phyloP scores from a whole-genome alignment of 495 filamentous ascomycete genomes.

The Hyaloscypha variabilis region DNA sequence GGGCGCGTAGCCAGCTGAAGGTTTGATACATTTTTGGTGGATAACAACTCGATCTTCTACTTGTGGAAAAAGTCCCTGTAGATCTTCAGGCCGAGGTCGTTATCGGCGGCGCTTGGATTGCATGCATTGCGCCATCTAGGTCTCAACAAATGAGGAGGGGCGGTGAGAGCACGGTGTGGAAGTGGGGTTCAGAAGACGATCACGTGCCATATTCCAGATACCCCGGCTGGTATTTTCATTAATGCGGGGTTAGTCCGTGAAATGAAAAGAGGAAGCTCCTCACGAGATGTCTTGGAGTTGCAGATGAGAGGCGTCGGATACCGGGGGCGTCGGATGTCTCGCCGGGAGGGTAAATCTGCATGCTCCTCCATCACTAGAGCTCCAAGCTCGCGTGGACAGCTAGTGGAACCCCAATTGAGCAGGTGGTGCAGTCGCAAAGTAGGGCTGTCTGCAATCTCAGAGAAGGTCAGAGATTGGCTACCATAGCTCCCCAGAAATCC shows the following conservation, averaged over 20 bases:
- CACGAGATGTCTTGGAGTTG: background rate
- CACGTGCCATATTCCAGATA: background rate
- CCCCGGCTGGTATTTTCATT: background rate
- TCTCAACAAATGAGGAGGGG: background rate
- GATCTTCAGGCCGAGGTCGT: background rate
- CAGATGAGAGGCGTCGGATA: background rate
- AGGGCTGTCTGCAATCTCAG: background rate
- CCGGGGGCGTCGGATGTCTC: background rate
- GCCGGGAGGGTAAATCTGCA: background rate
- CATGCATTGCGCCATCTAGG: background rate
- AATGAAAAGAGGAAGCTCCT: background rate
- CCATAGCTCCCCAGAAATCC: background rate
- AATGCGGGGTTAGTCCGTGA: background rate
- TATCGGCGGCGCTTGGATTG: background rate
- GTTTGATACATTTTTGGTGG: slow-evolving; percentile 1
- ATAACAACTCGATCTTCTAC: background rate
- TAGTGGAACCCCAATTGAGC: background rate
- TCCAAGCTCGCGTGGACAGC: background rate
- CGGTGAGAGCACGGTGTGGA: background rate
- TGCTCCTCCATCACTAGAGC: background rate
- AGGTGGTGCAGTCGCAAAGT: background rate
- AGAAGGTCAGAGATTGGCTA: background rate
- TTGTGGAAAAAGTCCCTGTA: background rate
- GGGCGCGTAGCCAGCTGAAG: slow-evolving; percentile 1
- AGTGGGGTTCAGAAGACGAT: background rate